Evolutionary conservation across 768 basidiomycete species (phyloP).

Genomic region (Cystofilobasidium bisporidii): DNA sequence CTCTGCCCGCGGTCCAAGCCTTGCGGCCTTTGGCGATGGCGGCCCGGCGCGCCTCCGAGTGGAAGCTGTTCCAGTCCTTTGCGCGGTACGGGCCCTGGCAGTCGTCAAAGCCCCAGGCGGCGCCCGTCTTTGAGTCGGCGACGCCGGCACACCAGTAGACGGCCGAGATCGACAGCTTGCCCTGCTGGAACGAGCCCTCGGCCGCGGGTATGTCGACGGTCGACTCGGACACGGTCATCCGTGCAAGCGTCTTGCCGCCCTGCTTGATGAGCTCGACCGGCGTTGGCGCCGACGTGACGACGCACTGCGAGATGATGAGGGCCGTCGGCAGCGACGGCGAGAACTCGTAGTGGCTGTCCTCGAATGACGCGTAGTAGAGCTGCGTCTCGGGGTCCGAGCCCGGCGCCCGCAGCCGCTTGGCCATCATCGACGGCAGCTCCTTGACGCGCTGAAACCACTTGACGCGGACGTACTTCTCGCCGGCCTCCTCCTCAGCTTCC

Average conservation of each 20-base stretch:
- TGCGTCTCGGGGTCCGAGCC: neutral
- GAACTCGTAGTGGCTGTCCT: neutral
- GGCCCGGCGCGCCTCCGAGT: neutral
- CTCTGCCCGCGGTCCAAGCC: slow-evolving; percentile 10
- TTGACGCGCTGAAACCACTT: slow-evolving; percentile 29
- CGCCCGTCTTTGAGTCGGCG: slow-evolving; percentile 17
- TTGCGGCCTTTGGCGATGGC: neutral
- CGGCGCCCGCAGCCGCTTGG: neutral
- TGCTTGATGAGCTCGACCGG: neutral
- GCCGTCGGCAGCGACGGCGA: neutral
- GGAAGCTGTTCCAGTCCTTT: slow-evolving; percentile 12
- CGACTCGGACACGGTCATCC: neutral
- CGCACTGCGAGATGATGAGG: neutral
- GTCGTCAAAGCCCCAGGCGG: slow-evolving; percentile 19
- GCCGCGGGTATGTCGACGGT: slow-evolving; percentile 2
- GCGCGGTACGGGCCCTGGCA: neutral
- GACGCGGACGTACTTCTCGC: slow-evolving; percentile 20
- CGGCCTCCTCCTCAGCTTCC: slow-evolving; percentile 36
- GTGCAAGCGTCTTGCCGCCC: neutral
- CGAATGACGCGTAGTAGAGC: slow-evolving; percentile 7
- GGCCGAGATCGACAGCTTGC: neutral
- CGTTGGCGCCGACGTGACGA: neutral
- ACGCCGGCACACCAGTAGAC: slow-evolving; percentile 24
- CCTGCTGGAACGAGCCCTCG: slow-evolving; percentile 5
- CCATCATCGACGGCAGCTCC: slow-evolving; percentile 23